phyloP scores from a whole-genome alignment of 2,329 filamentous ascomycete species.

The Pseudogymnoascus sp. region DNA sequence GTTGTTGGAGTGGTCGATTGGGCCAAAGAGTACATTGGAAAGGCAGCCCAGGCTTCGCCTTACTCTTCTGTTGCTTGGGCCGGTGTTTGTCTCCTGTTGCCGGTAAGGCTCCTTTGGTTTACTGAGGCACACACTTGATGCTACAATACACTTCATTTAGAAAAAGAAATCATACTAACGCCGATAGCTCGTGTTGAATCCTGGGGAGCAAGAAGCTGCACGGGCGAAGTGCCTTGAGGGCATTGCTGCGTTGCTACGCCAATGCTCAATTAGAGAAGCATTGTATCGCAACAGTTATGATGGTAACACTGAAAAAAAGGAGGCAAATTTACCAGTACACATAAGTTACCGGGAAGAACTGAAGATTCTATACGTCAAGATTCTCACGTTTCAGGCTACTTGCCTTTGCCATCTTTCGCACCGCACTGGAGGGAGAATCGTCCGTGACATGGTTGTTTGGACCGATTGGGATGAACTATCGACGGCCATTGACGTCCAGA shows the following conservation, averaged over 20 bases:
- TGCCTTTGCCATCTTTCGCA: conserved; percentile 11
- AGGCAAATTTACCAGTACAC: neutral
- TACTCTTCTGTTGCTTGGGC: conserved; percentile 17
- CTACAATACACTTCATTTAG: neutral
- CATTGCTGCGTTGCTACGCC: conserved; percentile 13
- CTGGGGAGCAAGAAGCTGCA: conserved; percentile 15
- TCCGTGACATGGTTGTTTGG: conserved; percentile 9
- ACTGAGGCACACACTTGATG: neutral
- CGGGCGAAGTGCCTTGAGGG: conserved; percentile 11
- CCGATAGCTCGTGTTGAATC: conserved; percentile 13
- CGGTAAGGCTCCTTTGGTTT: neutral
- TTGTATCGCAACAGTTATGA: conserved; percentile 13
- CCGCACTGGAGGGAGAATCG: neutral
- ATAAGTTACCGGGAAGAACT: conserved; percentile 11
- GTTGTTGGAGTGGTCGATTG: conserved; percentile 14
- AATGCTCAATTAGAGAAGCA: conserved; percentile 14
- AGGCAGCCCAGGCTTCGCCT: conserved; percentile 12
- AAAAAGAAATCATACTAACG: neutral
- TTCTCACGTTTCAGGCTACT: conserved; percentile 15
- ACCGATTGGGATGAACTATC: conserved; percentile 12
- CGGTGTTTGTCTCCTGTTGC: conserved; percentile 14
- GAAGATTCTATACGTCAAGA: conserved; percentile 11
- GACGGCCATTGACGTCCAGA: neutral
- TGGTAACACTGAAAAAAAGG: neutral
- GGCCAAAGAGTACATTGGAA: conserved; percentile 16